Evolutionary conservation across 2,329 filamentous ascomycete genomes (phyloP).

Genomic region (Aureobasidium lini): DNA sequence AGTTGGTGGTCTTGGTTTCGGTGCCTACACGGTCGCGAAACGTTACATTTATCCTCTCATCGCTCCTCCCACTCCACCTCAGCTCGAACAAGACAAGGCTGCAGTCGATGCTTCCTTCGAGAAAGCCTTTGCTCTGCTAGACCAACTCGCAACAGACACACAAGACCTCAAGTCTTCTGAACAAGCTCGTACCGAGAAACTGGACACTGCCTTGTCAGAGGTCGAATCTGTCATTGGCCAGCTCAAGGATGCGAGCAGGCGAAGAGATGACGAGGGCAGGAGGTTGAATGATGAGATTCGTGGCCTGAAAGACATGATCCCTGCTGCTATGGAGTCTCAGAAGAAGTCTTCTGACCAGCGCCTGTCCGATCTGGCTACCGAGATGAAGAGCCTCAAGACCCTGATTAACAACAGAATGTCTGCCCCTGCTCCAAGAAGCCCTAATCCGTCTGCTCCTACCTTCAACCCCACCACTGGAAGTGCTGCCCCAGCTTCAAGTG

Average conservation of each 20-base stretch:
- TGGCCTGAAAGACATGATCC: constrained; percentile 73
- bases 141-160: constrained; percentile 87
- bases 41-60: constrained; percentile 89
- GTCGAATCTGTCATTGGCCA: constrained; percentile 77
- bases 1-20: constrained; percentile 81
- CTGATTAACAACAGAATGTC: constrained; percentile 61
- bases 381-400: constrained; percentile 88
- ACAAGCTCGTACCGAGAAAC: constrained; percentile 69
- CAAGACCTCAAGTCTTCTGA: constrained; percentile 81
- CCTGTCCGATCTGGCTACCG: constrained; percentile 74
- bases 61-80: constrained; percentile 85
- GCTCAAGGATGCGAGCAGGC: constrained; percentile 71
- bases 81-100: constrained; percentile 89
- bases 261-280: constrained; percentile 80
- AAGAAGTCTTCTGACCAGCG: constrained; percentile 75
- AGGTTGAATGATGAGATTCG: constrained; percentile 81
- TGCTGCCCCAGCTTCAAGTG: background rate
- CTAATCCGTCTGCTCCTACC: constrained; percentile 3
- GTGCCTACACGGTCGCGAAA: constrained; percentile 81
- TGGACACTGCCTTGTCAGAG: constrained; percentile 74
- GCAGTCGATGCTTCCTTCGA: constrained; percentile 90
- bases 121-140: constrained; percentile 80
- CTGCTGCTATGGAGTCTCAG: constrained; percentile 79
- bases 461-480: background rate
- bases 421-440: constrained; percentile 14